Percentiles rank a stretch among this genome's conserved stretches.
These are phyloP conservation scores for Sordariomycetes sp. DNA, from an alignment of 2,329 filamentous ascomycete species.

Conservation along the genomic window DNA sequence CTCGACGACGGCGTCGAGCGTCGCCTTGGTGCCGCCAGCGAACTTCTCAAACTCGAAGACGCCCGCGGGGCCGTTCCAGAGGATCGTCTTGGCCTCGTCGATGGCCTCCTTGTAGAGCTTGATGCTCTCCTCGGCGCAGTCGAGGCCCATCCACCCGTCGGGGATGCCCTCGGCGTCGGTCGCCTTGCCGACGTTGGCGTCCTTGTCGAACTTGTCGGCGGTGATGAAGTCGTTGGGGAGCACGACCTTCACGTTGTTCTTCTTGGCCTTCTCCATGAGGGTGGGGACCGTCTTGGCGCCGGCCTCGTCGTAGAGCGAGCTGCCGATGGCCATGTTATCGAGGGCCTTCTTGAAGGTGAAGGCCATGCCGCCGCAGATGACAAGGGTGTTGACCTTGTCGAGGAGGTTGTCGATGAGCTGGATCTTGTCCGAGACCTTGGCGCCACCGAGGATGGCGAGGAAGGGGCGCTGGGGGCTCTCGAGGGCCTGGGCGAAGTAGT, in stretches of 20 bases:
- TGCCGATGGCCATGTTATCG: constrained; percentile 77
- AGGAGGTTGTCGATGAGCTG: constrained; percentile 98
- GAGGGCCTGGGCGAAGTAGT: constrained; percentile 96
- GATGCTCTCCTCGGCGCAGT: constrained; percentile 81
- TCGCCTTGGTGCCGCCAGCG: constrained; percentile 81
- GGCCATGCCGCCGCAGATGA: constrained; percentile 96
- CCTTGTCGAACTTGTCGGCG: constrained; percentile 82
- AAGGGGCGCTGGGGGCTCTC: constrained; percentile 90
- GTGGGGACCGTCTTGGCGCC: constrained; percentile 82
- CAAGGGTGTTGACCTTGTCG: constrained; percentile 91
- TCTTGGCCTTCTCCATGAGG: constrained; percentile 90
- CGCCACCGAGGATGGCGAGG: constrained; percentile 94
- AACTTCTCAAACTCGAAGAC: constrained; percentile 98
- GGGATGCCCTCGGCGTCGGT: constrained; percentile 78
- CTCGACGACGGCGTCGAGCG: constrained; percentile 74
- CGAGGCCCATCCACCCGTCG: constrained; percentile 95
- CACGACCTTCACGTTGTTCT: constrained; percentile 89
- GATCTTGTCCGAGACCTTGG: constrained; percentile 99
- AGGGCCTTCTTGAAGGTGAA: constrained; percentile 99
- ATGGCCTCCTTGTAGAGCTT: constrained; percentile 84
- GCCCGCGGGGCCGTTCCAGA: constrained; percentile 96
- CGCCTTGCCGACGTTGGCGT: constrained; percentile 69
- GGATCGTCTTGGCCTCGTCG: constrained; percentile 80
- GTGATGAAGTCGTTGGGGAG: constrained; percentile 93
- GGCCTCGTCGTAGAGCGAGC: constrained; percentile 84